These are phyloP conservation scores for Solanum chilense DNA, from an alignment of 257 asterid genomes.

Conservation along the genomic window DNA sequence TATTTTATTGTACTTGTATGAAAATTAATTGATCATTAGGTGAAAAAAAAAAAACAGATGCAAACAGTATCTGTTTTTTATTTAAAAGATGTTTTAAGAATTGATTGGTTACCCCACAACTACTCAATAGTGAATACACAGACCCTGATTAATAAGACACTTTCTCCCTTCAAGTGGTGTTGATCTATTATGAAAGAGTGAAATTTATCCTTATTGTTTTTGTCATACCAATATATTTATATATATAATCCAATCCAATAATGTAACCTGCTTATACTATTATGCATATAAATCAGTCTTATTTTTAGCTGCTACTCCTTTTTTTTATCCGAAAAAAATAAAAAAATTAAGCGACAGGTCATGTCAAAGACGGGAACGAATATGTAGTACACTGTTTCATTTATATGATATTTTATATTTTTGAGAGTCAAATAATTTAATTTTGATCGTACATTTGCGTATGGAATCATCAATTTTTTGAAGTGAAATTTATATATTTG, in stretches of 20 bases:
- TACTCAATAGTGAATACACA: neutral
- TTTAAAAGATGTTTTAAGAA: neutral
- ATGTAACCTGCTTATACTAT: no score
- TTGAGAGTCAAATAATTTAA: no score
- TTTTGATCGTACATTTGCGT: no score
- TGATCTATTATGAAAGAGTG: neutral
- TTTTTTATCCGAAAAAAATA: neutral
- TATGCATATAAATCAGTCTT: no score
- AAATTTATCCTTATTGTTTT: neutral
- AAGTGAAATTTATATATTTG: no score
- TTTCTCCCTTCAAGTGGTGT: neutral
- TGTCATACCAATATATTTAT: no score
- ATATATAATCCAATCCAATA: no score
- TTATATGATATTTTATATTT: accelerated
- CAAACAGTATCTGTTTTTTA: neutral
- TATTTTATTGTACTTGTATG: neutral
- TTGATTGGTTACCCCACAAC: neutral
- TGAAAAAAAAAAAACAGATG: neutral
- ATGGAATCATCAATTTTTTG: no score
- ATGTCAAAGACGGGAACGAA: neutral
- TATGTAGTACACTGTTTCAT: no score
- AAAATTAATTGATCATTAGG: neutral
- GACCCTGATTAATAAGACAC: no score
- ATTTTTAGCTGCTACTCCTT: neutral
- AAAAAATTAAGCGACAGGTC: neutral